These are phyloP conservation scores for Pleurotus tuoliensis DNA, from an alignment of 768 basidiomycete genomes.

Conservation along the genomic window DNA sequence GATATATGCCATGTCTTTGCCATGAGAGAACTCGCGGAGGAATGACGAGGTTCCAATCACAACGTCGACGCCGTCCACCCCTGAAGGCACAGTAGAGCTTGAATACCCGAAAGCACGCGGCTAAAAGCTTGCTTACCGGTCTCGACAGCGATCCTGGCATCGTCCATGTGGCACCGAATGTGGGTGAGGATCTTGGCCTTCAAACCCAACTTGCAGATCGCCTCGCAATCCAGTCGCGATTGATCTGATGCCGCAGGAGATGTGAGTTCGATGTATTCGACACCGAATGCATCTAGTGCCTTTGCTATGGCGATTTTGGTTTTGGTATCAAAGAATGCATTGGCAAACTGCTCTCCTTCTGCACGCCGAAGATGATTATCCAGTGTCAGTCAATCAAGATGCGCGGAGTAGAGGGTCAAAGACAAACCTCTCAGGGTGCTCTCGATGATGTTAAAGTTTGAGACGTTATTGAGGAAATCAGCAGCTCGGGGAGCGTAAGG, in stretches of 20 bases:
- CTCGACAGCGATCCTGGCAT: slow-evolving; percentile 96
- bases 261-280: slow-evolving; percentile 99
- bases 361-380: slow-evolving; percentile 7
- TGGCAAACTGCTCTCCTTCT: slow-evolving; percentile 99
- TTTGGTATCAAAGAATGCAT: slow-evolving; percentile 99
- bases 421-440: slow-evolving; percentile 85
- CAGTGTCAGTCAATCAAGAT: too few relatives aligned
- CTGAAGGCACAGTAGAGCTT: slow-evolving; percentile 32
- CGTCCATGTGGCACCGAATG: slow-evolving; percentile 99
- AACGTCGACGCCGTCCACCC: slow-evolving; percentile 98
- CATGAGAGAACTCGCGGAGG: slow-evolving; percentile 99
- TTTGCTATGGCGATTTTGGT: slow-evolving; percentile 99
- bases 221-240: slow-evolving; percentile 90
- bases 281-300: slow-evolving; percentile 97
- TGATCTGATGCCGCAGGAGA: slow-evolving; percentile 97
- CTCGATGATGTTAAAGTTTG: slow-evolving; percentile 95
- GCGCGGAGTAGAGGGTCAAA: background rate
- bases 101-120: slow-evolving; percentile 1
- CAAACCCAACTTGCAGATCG: slow-evolving; percentile 97
- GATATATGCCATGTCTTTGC: slow-evolving; percentile 99
- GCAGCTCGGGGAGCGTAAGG: slow-evolving; percentile 89
- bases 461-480: slow-evolving; percentile 89
- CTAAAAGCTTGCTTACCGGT: slow-evolving; percentile 59
- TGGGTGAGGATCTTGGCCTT: slow-evolving; percentile 97
- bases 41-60: slow-evolving; percentile 99